phyloP scores from a whole-genome alignment of 768 basidiomycete genomes.

The Russula sp. region DNA sequence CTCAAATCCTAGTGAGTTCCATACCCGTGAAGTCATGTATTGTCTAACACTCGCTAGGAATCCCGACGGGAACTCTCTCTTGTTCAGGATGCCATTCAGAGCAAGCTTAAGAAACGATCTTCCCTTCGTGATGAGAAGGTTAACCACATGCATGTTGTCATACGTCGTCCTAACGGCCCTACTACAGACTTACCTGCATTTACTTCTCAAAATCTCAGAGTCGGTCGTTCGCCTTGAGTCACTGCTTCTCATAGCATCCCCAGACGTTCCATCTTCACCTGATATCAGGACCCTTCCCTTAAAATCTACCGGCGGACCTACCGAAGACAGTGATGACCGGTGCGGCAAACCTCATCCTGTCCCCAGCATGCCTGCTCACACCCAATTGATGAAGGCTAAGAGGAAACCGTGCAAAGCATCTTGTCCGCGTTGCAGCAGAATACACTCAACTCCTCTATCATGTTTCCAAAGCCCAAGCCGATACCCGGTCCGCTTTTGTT shows the following conservation, averaged over 20 bases:
- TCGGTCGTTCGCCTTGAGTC: conserved; percentile 84
- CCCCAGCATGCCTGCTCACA: not conserved
- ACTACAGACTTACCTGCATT: conserved; percentile 68
- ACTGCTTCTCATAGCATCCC: conserved; percentile 64
- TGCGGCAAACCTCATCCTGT: conserved; percentile 34
- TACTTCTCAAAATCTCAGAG: conserved; percentile 89
- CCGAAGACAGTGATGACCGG: conserved; percentile 38
- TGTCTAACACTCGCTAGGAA: conserved; percentile 35
- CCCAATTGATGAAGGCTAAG: conserved; percentile 38
- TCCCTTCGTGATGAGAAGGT: conserved; percentile 85
- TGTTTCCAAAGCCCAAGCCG: conserved; percentile 68
- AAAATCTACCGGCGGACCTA: conserved; percentile 33
- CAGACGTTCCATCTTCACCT: conserved; percentile 36
- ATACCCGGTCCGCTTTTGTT: conserved; percentile 68
- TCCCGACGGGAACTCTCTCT: conserved; percentile 56
- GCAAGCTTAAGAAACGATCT: conserved; percentile 70
- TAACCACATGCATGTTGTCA: conserved; percentile 13
- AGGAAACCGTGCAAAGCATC: conserved; percentile 68
- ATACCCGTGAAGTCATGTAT: not conserved
- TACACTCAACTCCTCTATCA: conserved; percentile 93
- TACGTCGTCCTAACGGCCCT: conserved; percentile 8
- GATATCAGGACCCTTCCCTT: conserved; percentile 31
- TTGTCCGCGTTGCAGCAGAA: conserved; percentile 80
- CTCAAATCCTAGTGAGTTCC: conserved; percentile 59
- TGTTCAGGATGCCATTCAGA: conserved; percentile 69